Evolutionary conservation across 139 green algal genomes (phyloP), one percentile per base, ranked within the genome.

Genomic region (Chlorella vulgaris): DNA sequence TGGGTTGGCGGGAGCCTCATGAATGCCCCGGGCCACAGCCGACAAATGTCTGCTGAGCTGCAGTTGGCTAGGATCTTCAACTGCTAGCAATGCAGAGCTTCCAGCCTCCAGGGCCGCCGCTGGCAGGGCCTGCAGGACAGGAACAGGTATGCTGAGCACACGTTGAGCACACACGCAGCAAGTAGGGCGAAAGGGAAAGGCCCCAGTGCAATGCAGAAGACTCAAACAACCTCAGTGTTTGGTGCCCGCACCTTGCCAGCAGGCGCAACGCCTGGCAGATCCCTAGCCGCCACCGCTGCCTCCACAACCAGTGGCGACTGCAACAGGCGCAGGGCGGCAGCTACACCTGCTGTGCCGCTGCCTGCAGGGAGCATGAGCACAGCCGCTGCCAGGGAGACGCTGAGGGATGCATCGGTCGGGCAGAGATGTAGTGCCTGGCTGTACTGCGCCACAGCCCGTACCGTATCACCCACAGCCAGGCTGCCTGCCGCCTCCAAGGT

Each of bases 351-450:
- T 61, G 18, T 18, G 36, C 5, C 83, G 29, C 1, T 78, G 69
- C 2, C 51, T 10, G 1, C 31, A 5, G 21, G 78, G 68, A 50
- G 73, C 53, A 22, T 4, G 31, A 79, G 73, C 35, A 68, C 7
- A 0, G 73, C 50, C 0, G 73, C 73, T 21, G 53, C 73, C 28
- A 90, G 63, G 10, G 70, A 55, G 7, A 76, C 19, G 22, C 81
- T 43, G 1, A 55, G 36, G 13, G 69, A 36, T 0, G 33, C 43
- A 33, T 83, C 68, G 42, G 51, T 78, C 22, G 87, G 87, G 78
- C 78, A 85, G 28, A 63, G 39, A 69, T 82, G 82, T 40, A 86
- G 81, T 28, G 86, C 86, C 61, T 50, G 67, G 60, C 29, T 31
- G 38, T 63, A 69, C 67, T 29, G 76, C 66, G 5, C 28, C 4